Evolutionary conservation across 257 asterid genomes (phyloP).

Genomic region (Paraleonurus japonicus): DNA sequence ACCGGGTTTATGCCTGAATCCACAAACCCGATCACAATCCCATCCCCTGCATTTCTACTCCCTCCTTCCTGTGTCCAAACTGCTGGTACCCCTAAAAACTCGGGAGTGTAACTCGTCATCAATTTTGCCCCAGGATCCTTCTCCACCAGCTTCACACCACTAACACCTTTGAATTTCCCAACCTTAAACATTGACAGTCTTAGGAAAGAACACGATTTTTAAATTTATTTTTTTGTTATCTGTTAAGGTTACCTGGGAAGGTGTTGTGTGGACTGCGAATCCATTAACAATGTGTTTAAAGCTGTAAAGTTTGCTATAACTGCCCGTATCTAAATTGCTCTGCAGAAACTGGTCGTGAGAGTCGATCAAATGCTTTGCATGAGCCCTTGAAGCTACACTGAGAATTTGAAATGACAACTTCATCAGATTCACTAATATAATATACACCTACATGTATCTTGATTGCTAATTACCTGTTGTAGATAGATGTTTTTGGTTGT

Average conservation of each 20-base stretch:
- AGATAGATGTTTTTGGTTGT: conserved; percentile 20
- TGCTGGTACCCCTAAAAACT: conserved; percentile 56
- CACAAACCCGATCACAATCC: conserved; percentile 78
- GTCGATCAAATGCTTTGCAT: conserved; percentile 56
- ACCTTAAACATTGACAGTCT: conserved; percentile 39
- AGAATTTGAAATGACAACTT: not conserved
- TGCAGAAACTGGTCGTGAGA: conserved; percentile 64
- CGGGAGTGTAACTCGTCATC: conserved; percentile 72
- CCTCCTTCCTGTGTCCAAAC: conserved; percentile 80
- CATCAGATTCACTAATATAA: not conserved
- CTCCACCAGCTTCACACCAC: conserved; percentile 66
- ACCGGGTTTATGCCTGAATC: conserved; percentile 77
- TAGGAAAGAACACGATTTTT: not conserved
- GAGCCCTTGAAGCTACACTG: conserved; percentile 51
- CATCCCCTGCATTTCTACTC: conserved; percentile 68
- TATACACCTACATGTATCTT: not conserved
- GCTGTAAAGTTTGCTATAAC: conserved; percentile 79
- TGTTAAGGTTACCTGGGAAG: conserved; percentile 53
- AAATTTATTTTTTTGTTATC: too few species aligned
- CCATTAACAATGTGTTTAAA: conserved; percentile 78
- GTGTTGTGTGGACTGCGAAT: conserved; percentile 71
- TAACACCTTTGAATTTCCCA: conserved; percentile 40
- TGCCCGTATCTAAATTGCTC: conserved; percentile 51
- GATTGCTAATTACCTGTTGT: conserved; percentile 37
- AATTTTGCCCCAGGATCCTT: conserved; percentile 63